These are phyloP conservation scores for Pseudogymnoascus sp. DNA, from an alignment of 2,329 filamentous ascomycete genomes.

Conservation along the genomic window DNA sequence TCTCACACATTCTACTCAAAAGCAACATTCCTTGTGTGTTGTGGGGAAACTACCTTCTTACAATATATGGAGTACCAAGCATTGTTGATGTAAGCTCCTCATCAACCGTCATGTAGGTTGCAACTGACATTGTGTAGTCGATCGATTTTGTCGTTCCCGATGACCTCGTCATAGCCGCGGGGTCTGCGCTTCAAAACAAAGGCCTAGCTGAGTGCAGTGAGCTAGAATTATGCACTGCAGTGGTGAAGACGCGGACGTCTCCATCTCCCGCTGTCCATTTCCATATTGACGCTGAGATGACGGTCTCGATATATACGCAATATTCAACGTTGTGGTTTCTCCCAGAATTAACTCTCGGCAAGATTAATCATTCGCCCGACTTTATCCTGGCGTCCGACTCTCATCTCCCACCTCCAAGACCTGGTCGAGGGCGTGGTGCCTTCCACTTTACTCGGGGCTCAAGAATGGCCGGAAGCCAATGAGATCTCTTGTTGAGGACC, in stretches of 20 bases:
- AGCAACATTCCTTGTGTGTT: neutral
- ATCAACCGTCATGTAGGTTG: neutral
- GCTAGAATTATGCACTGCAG: neutral
- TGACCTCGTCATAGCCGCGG: neutral
- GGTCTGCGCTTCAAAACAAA: neutral
- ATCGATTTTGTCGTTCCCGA: neutral
- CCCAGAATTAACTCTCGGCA: neutral
- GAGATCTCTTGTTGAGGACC: neutral
- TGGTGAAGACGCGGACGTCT: neutral
- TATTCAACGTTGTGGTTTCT: neutral
- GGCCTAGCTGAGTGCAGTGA: neutral
- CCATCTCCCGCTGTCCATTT: neutral
- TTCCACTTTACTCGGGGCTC: neutral
- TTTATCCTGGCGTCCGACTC: neutral
- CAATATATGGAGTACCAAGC: neutral
- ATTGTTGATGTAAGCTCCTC: neutral
- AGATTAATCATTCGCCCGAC: neutral
- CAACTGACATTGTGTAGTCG: neutral
- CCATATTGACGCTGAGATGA: neutral
- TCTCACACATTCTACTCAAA: neutral
- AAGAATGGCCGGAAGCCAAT: neutral
- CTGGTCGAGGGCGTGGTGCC: neutral
- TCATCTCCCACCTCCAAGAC: neutral
- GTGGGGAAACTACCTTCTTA: conserved; percentile 4
- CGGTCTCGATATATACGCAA: neutral